Percentiles rank a stretch among this genome's conserved stretches.
Evolutionary conservation across 2,329 filamentous ascomycete genomes (phyloP).

Genomic region (Fusarium concolor): DNA sequence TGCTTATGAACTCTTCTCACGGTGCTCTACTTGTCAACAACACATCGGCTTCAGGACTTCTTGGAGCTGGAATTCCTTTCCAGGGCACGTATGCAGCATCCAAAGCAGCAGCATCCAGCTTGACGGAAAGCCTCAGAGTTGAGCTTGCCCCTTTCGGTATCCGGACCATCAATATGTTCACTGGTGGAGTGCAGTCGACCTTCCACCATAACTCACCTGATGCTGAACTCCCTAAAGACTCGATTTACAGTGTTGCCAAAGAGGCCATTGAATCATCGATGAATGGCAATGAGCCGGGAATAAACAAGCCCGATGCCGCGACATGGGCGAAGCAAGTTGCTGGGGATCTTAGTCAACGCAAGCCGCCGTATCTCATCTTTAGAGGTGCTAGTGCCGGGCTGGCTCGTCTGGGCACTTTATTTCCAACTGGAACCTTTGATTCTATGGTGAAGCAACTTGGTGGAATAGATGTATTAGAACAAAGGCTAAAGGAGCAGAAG

Average conservation of each 20-base stretch:
- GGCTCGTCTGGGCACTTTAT: constrained; percentile 4
- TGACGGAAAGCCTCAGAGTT: constrained; percentile 43
- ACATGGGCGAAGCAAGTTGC: constrained; percentile 36
- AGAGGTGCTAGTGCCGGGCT: constrained; percentile 19
- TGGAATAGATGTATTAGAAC: constrained; percentile 32
- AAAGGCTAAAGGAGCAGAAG: constrained; percentile 13
- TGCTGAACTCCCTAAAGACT: constrained; percentile 10
- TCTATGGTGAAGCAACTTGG: constrained; percentile 16
- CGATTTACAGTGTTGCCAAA: constrained; percentile 33
- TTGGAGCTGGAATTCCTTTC: constrained; percentile 26
- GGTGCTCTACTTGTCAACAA: constrained; percentile 38
- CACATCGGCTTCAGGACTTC: constrained; percentile 24
- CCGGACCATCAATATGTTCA: constrained; percentile 43
- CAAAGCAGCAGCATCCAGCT: constrained; percentile 42
- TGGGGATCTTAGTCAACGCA: constrained; percentile 25
- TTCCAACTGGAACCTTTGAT: constrained; percentile 26
- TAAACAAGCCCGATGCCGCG: not conserved
- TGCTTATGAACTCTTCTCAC: constrained; percentile 32
- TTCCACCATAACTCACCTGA: constrained; percentile 18
- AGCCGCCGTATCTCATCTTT: constrained; percentile 25
- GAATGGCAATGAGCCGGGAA: constrained; percentile 1
- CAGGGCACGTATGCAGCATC: constrained; percentile 47
- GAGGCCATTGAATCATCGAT: constrained; percentile 26
- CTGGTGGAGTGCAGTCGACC: constrained; percentile 41
- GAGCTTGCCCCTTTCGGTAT: constrained; percentile 48